Conservation (phyloP, 2,329 filamentous ascomycete genomes). For the Cordyceps militaris region DNA sequence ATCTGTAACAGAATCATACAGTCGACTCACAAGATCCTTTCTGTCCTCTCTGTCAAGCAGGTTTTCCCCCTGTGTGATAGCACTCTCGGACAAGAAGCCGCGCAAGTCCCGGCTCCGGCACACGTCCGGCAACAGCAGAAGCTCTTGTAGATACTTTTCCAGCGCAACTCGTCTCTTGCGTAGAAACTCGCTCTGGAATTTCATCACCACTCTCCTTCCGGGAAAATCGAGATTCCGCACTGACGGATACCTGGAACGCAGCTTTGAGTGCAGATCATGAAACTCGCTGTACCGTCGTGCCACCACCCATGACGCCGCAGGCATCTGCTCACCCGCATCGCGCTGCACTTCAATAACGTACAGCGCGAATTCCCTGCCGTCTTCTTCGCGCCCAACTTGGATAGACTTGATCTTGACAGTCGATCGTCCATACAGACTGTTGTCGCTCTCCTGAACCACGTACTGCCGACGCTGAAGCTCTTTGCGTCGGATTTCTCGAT, state of each 20-base stretch:
- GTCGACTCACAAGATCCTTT: slow-evolving; percentile 82
- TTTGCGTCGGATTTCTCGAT: slow-evolving; percentile 86
- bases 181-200: slow-evolving; percentile 90
- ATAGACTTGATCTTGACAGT: slow-evolving; percentile 86
- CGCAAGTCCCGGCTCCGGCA: slow-evolving; percentile 89
- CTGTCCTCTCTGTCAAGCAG: slow-evolving; percentile 55
- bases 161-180: slow-evolving; percentile 79
- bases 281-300: slow-evolving; percentile 96
- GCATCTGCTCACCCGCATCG: slow-evolving; percentile 90
- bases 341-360: slow-evolving; percentile 90
- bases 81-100: slow-evolving; percentile 85
- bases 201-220: slow-evolving; percentile 86
- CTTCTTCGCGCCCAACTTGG: slow-evolving; percentile 84
- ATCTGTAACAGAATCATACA: slow-evolving; percentile 95
- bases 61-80: slow-evolving; percentile 58
- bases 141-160: slow-evolving; percentile 75
- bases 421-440: slow-evolving; percentile 88
- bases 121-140: slow-evolving; percentile 83
- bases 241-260: slow-evolving; percentile 77
- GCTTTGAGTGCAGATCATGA: slow-evolving; percentile 84
- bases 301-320: slow-evolving; percentile 88
- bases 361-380: slow-evolving; percentile 86
- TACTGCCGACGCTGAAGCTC: slow-evolving; percentile 96
- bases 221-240: slow-evolving; percentile 90
- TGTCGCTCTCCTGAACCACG: slow-evolving; percentile 94